Conservation (phyloP, 805 yeast species). For the Cyberlindnera saturnus region DNA sequence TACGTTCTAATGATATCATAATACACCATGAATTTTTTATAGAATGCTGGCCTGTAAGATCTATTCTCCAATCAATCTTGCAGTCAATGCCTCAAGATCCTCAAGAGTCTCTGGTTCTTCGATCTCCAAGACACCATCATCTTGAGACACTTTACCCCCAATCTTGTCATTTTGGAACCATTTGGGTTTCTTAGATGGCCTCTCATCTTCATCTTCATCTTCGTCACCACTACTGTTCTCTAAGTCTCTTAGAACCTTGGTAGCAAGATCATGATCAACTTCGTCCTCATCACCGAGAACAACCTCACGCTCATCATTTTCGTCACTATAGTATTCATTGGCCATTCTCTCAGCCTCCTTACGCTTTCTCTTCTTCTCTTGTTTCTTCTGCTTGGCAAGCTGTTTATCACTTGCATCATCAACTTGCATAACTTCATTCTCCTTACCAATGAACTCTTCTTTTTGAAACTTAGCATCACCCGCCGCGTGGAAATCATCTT, state of each 20-base stretch:
- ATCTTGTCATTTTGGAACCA: slow-evolving; percentile 32
- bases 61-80: slow-evolving; percentile 26
- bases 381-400: slow-evolving; percentile 68
- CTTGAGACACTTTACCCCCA: slow-evolving; percentile 22
- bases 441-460: slow-evolving; percentile 57
- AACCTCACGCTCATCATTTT: slow-evolving; percentile 19
- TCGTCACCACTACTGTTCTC: slow-evolving; percentile 24
- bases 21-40: not conserved
- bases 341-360: slow-evolving; percentile 65
- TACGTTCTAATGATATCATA: slow-evolving; percentile 13
- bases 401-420: slow-evolving; percentile 77
- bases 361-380: slow-evolving; percentile 84
- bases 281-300: slow-evolving; percentile 22
- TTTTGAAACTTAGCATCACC: slow-evolving; percentile 70
- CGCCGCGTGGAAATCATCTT: slow-evolving; percentile 69
- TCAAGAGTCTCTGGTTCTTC: slow-evolving; percentile 89
- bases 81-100: slow-evolving; percentile 87
- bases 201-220: slow-evolving; percentile 22
- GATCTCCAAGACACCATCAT: slow-evolving; percentile 48
- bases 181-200: slow-evolving; percentile 28
- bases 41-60: not conserved
- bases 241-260: slow-evolving; percentile 22
- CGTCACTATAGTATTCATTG: slow-evolving; percentile 11
- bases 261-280: slow-evolving; percentile 36
- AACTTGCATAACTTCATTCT: slow-evolving; percentile 58